Base-by-base conservation (phyloP, 1,284 basidiomycete genomes). In the Cryptococcus amylolentus region DNA sequence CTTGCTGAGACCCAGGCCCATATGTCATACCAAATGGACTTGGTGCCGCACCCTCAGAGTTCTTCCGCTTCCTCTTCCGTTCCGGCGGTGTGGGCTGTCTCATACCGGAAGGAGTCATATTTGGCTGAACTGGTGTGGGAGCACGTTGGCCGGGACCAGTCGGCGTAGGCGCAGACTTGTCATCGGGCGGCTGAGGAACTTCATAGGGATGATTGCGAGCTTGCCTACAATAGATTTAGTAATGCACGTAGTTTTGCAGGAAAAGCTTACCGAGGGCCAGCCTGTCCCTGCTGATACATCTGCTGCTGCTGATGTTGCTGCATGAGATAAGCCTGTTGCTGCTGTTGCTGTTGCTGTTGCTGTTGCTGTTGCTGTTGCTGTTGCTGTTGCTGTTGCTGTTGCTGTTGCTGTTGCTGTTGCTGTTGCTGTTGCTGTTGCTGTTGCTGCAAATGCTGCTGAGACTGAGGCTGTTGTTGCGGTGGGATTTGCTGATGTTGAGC, bases 1-100 rank as follows among this genome's bases (percentile, higher is more conserved):
- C 52, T 61, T 37, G 56, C 52, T 65, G 62, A 23, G 64, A 60
- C 10, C 62, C 61, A 18, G 54, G 38, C 18, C 41, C 56, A 7
- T 62, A 57, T 26, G 53, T 55, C 59, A 61, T 61, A 2, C 52
- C 59, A 37, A 58, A 72, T 31, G 66, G 66, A 55, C 65, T 68
- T 13, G 70, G 67, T 0, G 69, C 70, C 0, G 70, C 66, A 16
- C 60, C 66, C 2, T 70, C 72, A 16, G 72, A 72, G 57, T 71
- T 71, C 18, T 68, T 57, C 6, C 72, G 58, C 63, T 66, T 65
- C 28, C 70, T 60, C 56, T 74, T 74, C 13, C 69, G 64, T 2
- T 69, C 70, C n/a, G 72, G 72, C 1, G 72, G 70, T 16, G 71
- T 69, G n/a, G 43, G 27, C 35, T 49, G 26, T 4, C 12, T 31